Conservation (phyloP, 768 basidiomycete genomes). For the Lactarius hengduanensis region DNA sequence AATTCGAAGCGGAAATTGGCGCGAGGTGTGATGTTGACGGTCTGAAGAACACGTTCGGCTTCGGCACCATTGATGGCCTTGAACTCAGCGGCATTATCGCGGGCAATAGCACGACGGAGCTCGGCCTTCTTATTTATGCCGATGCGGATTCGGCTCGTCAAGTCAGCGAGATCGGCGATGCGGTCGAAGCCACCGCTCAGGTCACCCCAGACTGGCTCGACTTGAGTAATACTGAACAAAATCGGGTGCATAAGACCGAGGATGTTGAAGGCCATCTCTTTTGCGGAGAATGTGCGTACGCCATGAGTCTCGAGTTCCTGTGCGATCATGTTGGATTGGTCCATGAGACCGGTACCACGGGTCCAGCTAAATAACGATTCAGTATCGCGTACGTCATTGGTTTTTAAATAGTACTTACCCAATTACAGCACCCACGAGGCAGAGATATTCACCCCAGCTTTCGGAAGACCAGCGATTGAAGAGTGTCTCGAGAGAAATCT, state of each 20-base stretch:
- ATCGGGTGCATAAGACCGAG: slow-evolving; percentile 99
- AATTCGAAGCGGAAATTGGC: slow-evolving; percentile 98
- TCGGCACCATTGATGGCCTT: slow-evolving; percentile 86
- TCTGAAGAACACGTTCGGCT: slow-evolving; percentile 90
- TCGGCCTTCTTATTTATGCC: slow-evolving; percentile 84
- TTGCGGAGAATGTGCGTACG: slow-evolving; percentile 97
- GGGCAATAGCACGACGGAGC: slow-evolving; percentile 87
- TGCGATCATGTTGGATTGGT: slow-evolving; percentile 89
- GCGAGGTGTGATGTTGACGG: slow-evolving; percentile 88
- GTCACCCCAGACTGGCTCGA: slow-evolving; percentile 99
- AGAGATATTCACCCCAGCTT: slow-evolving; percentile 98
- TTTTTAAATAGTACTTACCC: slow-evolving; percentile 55
- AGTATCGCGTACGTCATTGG: slow-evolving; percentile 7
- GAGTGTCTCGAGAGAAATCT: slow-evolving; percentile 95
- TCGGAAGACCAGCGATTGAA: slow-evolving; percentile 99
- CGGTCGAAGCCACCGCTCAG: slow-evolving; percentile 98
- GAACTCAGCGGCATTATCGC: slow-evolving; percentile 96
- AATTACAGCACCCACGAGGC: slow-evolving; percentile 96
- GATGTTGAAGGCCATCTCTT: slow-evolving; percentile 99
- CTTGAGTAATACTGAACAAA: slow-evolving; percentile 98
- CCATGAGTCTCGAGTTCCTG: slow-evolving; percentile 91
- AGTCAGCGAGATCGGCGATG: slow-evolving; percentile 89
- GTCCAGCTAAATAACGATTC: slow-evolving; percentile 68
- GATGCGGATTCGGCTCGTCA: slow-evolving; percentile 82
- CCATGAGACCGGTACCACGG: slow-evolving; percentile 97